Base-by-base conservation (phyloP, 2,329 filamentous ascomycete species). In the Diaporthe eres region DNA sequence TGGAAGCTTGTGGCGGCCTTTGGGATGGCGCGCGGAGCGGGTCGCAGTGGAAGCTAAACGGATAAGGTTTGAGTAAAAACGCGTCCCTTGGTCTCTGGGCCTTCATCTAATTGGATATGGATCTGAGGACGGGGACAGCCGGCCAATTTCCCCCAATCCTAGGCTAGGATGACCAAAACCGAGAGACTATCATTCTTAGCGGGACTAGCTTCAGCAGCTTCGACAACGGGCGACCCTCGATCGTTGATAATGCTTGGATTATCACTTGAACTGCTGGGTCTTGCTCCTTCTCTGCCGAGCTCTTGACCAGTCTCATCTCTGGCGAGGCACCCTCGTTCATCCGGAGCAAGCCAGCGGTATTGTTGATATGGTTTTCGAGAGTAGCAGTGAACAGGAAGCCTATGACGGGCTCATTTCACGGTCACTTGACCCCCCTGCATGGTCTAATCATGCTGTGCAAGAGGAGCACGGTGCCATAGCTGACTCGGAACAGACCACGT, bases 61-160 rank as follows among this genome's bases (percentile, higher is more conserved):
- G 34, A 22, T 55, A 70, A 31, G n/a, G 65, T 70, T 70, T 55
- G 34, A 15, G 47, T 55, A 53, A 70, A 70, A 53, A 70, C 65
- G 25, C 1, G 44, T 19, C 65, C 65, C 65, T 70, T 53, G 44
- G 22, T 53, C n/a, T 19, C 28, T 19, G n/a, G 15, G 47, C n/a
- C 65, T 28, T 25, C n/a, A 13, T 55, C 47, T 42, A 17, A 55
- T 68, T 68, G 65, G 47, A 13, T 25, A 25, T 34, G 7, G 31
- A 10, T 19, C 13, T 13, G 12, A 37, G 22, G 3, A 68, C 47
- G 39, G 31, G 63, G 31, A 37, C 44, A 25, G 44, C 63, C 44
- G 61, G 61, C 44, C 22, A n/a, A 12, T 37, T 28, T 25, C 19
- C 63, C 63, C 28, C 25, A 37, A 67, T 67, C 44, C 31, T 25